Evolutionary conservation across 2,329 filamentous ascomycete genomes (phyloP), one percentile per base, ranked within the genome.

Genomic region (Paraphaeosphaeria minitans): DNA sequence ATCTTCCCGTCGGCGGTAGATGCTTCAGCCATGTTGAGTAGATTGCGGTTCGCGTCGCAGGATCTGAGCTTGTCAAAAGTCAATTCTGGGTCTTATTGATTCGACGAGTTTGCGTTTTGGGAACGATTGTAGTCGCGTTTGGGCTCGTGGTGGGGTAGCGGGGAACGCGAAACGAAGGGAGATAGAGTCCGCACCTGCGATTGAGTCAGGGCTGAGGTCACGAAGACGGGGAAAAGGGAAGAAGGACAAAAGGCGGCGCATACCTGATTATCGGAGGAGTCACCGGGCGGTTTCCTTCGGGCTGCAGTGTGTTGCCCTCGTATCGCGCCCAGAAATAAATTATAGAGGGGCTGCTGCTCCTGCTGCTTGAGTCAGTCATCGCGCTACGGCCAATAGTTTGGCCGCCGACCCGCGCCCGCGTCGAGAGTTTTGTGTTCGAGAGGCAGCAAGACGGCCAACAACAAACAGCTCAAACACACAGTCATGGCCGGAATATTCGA

Each of bases 401-500:
- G 33, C 48, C 48, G 65, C 57, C 61, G 66, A 60, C 61, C 61
- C 70, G 68, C 68, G 62, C 63, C 48, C 57, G 63, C 59, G 56
- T 63, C 62, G 64, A 66, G 59, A 71, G 66, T 73, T 73, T 70
- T 65, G 64, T 64, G 65, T 66, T 71, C 56, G 52, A 66, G 50
- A 72, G 64, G 67, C 70, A 69, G 66, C 67, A 70, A 70, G 64
- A 58, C 65, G 61, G 71, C 16, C 64, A 65, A 52, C 58, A 65
- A 58, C 59, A 69, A 67, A 69, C 67, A 72, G 68, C 71, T 68
- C 55, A 57, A 65, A 58, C 52, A 63, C 66, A 54, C 64, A 66
- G 78, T 68, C 66, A 99, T 99, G 95, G 89, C 92, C 79, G 91
- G 92, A 76, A 93, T 99, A 80, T 99, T 98, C 76, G 93, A 97